Conservation (phyloP, 768 basidiomycete species). For the Agaricus subrufescens region DNA sequence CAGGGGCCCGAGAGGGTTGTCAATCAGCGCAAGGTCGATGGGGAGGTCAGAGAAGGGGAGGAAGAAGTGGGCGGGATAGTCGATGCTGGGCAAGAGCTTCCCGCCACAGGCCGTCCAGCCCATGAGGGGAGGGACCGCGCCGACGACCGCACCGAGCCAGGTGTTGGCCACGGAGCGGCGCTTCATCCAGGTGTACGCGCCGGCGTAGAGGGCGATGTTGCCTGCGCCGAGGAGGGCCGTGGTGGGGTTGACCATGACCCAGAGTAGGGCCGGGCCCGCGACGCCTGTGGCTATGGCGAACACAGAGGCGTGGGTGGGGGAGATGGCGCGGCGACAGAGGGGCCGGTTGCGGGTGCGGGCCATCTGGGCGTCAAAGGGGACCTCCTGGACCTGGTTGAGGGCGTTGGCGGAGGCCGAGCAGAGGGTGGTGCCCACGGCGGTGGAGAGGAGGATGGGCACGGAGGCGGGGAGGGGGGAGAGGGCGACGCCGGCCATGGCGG, state of each 20-base stretch:
- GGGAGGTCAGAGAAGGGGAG: constrained; percentile 42
- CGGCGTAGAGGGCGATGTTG: constrained; percentile 89
- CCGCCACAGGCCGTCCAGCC: constrained; percentile 97
- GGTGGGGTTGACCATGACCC: constrained; percentile 78
- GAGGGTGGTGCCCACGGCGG: constrained; percentile 84
- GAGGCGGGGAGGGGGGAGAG: constrained; percentile 85
- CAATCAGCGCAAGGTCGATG: constrained; percentile 46
- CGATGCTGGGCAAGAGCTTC: constrained; percentile 57
- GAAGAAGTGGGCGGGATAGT: constrained; percentile 55
- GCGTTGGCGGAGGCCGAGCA: constrained; percentile 94
- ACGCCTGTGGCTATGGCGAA: constrained; percentile 79
- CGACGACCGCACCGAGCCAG: constrained; percentile 93
- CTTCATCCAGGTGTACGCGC: constrained; percentile 90
- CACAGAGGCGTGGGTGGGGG: constrained; percentile 74
- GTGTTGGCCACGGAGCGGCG: constrained; percentile 80
- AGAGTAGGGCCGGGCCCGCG: constrained; percentile 74
- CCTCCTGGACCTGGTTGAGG: constrained; percentile 91
- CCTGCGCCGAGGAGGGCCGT: constrained; percentile 79
- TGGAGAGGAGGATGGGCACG: constrained; percentile 78
- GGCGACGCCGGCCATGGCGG: constrained; percentile 89
- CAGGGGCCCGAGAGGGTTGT: constrained; percentile 80
- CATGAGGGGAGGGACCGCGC: constrained; percentile 91
- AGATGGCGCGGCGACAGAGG: constrained; percentile 79
- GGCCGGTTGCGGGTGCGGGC: constrained; percentile 84
- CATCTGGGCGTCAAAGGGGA: constrained; percentile 97